These are phyloP conservation scores for Alternaria incomplexa DNA, from an alignment of 2,329 filamentous ascomycete species.

Conservation along the genomic window DNA sequence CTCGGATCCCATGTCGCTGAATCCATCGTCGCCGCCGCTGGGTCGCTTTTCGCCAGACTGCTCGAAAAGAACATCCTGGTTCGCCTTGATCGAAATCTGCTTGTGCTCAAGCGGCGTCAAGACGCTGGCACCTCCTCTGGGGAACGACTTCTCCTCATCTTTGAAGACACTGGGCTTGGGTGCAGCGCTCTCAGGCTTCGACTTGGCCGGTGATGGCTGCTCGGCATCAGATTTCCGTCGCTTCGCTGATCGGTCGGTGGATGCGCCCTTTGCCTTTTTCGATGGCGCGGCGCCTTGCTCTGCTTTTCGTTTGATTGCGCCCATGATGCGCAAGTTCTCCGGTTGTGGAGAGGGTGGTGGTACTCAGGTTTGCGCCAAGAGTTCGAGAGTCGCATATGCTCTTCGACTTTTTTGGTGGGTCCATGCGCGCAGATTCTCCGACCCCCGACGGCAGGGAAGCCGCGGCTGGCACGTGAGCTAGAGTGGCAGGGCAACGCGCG, in stretches of 20 bases:
- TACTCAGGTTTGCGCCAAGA: constrained; percentile 27
- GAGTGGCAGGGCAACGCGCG: neutral
- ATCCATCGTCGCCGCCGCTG: constrained; percentile 54
- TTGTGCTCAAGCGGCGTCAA: constrained; percentile 94
- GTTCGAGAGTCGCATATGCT: constrained; percentile 12
- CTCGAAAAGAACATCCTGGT: constrained; percentile 89
- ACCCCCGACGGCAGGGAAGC: constrained; percentile 8
- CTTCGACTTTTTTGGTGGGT: constrained; percentile 16
- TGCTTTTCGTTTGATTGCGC: constrained; percentile 55
- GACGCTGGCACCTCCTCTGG: constrained; percentile 87
- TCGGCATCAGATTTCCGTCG: constrained; percentile 46
- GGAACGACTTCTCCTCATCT: constrained; percentile 89
- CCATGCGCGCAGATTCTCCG: constrained; percentile 14
- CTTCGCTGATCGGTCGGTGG: constrained; percentile 43
- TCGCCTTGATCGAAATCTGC: constrained; percentile 93
- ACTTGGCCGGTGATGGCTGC: constrained; percentile 33
- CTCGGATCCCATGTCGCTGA: constrained; percentile 51
- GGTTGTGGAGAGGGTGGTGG: constrained; percentile 1
- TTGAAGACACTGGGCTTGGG: constrained; percentile 56
- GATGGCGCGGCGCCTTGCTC: constrained; percentile 38
- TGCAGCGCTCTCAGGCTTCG: constrained; percentile 40
- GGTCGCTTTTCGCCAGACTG: constrained; percentile 68
- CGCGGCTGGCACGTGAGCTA: constrained; percentile 5
- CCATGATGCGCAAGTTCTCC: constrained; percentile 43
- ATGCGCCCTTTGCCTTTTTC: constrained; percentile 39